Conservation (phyloP, 83 land plant species). For the Diphasiastrum complanatum region DNA sequence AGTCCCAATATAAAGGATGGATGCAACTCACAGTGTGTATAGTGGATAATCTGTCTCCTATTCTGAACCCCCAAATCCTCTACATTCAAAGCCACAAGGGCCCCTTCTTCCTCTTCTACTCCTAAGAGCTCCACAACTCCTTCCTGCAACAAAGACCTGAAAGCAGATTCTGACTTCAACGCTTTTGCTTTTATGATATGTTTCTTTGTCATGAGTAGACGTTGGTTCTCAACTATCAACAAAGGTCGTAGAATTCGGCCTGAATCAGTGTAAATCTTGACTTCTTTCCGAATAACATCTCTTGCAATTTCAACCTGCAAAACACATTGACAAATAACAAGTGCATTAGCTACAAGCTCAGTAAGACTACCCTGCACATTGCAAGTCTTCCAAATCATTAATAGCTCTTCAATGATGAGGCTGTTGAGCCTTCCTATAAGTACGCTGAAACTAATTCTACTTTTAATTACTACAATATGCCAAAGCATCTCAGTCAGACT, state of each 20-base stretch:
- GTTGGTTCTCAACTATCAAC: slow-evolving; percentile 94
- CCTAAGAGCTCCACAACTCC: too few relatives aligned
- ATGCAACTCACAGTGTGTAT: slow-evolving; percentile 99
- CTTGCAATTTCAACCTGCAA: slow-evolving; percentile 96
- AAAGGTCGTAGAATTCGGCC: slow-evolving; percentile 98
- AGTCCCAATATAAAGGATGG: slow-evolving; percentile 97
- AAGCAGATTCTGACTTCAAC: slow-evolving; percentile 50
- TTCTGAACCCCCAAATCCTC: slow-evolving; percentile 62
- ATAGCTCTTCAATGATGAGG: background rate
- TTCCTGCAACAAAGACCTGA: too few relatives aligned
- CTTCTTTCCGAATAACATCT: slow-evolving; percentile 79
- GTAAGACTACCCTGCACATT: too few relatives aligned
- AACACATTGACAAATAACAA: slow-evolving; percentile 82
- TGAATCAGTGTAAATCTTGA: slow-evolving; percentile 96
- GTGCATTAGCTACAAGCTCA: background rate
- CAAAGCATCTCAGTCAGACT: too few relatives aligned
- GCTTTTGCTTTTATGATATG: slow-evolving; percentile 70
- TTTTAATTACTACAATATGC: background rate
- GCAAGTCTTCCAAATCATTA: background rate
- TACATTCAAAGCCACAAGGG: slow-evolving; percentile 60
- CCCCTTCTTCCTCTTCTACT: slow-evolving; percentile 60
- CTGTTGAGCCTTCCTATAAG: background rate
- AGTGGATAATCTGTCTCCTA: slow-evolving; percentile 48
- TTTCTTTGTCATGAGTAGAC: slow-evolving; percentile 75
- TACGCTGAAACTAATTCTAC: background rate